These are phyloP conservation scores for Candida piceae DNA, from an alignment of 805 yeast species.

Conservation along the genomic window DNA sequence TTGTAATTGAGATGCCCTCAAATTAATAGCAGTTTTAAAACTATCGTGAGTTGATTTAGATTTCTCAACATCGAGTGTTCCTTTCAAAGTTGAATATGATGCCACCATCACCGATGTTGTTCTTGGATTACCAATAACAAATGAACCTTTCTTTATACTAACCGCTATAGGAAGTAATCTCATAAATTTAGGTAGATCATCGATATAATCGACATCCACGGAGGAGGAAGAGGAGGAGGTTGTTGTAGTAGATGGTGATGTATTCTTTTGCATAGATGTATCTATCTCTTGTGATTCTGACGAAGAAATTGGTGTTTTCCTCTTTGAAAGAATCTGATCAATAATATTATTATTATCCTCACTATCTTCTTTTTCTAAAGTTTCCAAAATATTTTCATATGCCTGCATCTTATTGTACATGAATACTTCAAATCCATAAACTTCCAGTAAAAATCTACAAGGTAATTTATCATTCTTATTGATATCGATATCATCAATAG, in stretches of 20 bases:
- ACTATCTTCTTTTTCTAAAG: conserved; percentile 8
- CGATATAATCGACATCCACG: no score
- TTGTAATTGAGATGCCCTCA: conserved; percentile 48
- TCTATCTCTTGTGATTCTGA: no score
- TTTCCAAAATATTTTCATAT: conserved; percentile 57
- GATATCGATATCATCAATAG: conserved; percentile 13
- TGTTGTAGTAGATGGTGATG: no score
- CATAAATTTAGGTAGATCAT: conserved; percentile 19
- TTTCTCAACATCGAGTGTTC: conserved; percentile 50
- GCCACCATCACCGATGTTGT: conserved; percentile 70
- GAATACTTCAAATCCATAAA: conserved; percentile 80
- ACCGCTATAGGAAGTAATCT: conserved; percentile 58
- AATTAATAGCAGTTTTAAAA: conserved; percentile 42
- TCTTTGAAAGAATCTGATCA: no score
- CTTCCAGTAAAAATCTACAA: conserved; percentile 48
- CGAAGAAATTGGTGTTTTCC: no score
- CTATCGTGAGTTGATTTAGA: conserved; percentile 48
- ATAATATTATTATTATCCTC: no score
- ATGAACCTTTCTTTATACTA: conserved; percentile 57
- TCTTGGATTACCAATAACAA: conserved; percentile 73
- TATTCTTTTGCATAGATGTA: no score
- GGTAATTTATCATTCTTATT: conserved; percentile 46
- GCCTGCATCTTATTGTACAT: conserved; percentile 76
- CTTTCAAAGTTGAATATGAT: conserved; percentile 51
- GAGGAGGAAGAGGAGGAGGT: no score